These are phyloP conservation scores for Pseudonitzschia delicatissima DNA, from an alignment of 108 stramenopile species.

Conservation along the genomic window DNA sequence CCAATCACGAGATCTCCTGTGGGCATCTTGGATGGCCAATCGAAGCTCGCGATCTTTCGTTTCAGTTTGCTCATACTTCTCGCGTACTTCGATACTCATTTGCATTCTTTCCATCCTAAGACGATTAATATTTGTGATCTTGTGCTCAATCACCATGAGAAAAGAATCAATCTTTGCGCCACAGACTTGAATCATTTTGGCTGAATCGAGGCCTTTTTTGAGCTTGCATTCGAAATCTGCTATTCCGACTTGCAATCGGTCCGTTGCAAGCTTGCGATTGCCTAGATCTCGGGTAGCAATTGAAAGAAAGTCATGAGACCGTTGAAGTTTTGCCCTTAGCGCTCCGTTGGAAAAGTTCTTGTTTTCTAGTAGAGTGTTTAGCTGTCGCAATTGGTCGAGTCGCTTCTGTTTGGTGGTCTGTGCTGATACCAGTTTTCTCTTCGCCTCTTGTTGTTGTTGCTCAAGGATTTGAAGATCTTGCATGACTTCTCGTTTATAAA, in stretches of 20 bases:
- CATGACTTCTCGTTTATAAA: conserved; percentile 45
- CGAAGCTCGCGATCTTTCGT: conserved; percentile 38
- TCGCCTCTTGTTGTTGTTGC: conserved; percentile 78
- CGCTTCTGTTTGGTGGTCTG: conserved; percentile 55
- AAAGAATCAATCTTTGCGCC: conserved; percentile 47
- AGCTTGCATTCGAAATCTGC: conserved; percentile 58
- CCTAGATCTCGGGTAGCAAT: conserved; percentile 49
- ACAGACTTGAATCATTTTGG: conserved; percentile 33
- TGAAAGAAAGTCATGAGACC: conserved; percentile 52
- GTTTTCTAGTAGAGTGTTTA: conserved; percentile 57
- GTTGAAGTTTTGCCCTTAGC: conserved; percentile 51
- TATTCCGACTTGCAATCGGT: conserved; percentile 39
- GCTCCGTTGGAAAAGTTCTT: conserved; percentile 75
- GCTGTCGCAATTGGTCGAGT: conserved; percentile 41
- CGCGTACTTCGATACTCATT: conserved; percentile 25
- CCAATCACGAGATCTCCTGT: conserved; percentile 30
- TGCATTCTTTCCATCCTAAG: conserved; percentile 34
- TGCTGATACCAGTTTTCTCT: conserved; percentile 57
- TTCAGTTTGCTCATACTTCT: conserved; percentile 35
- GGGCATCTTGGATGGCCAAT: conserved; percentile 39
- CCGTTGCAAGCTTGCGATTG: conserved; percentile 33
- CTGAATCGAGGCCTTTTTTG: conserved; percentile 46
- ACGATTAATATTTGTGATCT: conserved; percentile 27
- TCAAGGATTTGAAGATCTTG: conserved; percentile 78
- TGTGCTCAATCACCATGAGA: conserved; percentile 41